Evolutionary conservation across 805 yeast genomes (phyloP).

Genomic region (Saturnispora sekii): DNA sequence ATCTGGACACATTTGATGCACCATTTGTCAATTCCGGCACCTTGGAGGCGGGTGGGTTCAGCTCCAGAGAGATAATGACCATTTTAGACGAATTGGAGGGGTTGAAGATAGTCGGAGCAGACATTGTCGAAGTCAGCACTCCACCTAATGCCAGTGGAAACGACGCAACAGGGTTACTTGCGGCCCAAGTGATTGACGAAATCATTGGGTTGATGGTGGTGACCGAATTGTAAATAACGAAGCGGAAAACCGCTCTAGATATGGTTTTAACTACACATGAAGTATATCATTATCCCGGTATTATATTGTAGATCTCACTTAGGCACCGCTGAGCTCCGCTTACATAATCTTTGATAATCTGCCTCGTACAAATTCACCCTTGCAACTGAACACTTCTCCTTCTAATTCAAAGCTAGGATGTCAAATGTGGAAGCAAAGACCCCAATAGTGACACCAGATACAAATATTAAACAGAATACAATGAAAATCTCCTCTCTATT

Average conservation of each 20-base stretch:
- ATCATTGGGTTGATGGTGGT: conserved; percentile 37
- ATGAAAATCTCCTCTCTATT: conserved; percentile 1
- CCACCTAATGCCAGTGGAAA: conserved; percentile 56
- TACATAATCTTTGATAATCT: too few relatives aligned
- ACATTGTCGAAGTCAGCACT: conserved; percentile 57
- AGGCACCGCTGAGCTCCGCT: too few relatives aligned
- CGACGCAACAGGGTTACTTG: conserved; percentile 54
- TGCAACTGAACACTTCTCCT: too few relatives aligned
- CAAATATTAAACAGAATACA: too few relatives aligned
- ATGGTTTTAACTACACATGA: too few relatives aligned
- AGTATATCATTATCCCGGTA: too few relatives aligned
- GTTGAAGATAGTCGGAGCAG: conserved; percentile 61
- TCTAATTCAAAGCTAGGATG: too few relatives aligned
- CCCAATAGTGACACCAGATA: too few relatives aligned
- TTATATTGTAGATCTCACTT: too few relatives aligned
- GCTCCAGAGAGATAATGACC: conserved; percentile 52
- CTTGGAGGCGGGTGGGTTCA: conserved; percentile 67
- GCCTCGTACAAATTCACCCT: too few relatives aligned
- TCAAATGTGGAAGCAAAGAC: too few relatives aligned
- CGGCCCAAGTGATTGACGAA: conserved; percentile 51
- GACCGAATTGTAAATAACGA: conserved; percentile 13
- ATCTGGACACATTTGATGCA: conserved; percentile 63
- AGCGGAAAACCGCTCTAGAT: too few relatives aligned
- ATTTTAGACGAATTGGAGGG: conserved; percentile 52
- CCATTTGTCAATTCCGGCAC: conserved; percentile 76